Conservation (phyloP, 805 yeast species). For the Scheffersomyces ergatensis region DNA sequence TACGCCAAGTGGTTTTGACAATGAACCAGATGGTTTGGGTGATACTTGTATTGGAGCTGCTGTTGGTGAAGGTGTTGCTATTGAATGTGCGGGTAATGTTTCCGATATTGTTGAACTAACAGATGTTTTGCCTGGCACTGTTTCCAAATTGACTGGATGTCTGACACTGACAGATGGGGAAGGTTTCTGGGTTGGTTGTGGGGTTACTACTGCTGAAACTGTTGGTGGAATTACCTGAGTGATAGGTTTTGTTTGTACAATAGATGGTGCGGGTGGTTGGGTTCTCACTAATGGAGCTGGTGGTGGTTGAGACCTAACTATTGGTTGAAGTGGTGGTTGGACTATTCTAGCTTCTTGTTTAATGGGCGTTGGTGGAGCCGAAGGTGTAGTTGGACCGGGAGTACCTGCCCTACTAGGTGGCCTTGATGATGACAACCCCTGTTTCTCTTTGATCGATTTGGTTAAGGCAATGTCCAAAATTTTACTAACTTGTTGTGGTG, state of each 20-base stretch:
- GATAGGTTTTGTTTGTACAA: neutral
- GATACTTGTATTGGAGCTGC: neutral
- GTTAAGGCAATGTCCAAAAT: slow-evolving; percentile 78
- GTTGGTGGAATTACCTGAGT: neutral
- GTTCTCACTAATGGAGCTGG: slow-evolving; percentile 1
- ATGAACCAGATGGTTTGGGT: slow-evolving; percentile 14
- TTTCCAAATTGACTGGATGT: neutral
- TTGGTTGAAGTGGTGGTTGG: neutral
- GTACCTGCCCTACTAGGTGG: slow-evolving; percentile 18
- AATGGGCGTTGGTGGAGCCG: slow-evolving; percentile 1
- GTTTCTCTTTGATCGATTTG: slow-evolving; percentile 60
- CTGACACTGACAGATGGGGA: neutral
- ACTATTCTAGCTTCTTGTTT: neutral
- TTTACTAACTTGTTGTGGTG: slow-evolving; percentile 76
- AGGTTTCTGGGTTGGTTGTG: neutral
- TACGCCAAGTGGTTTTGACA: slow-evolving; percentile 13
- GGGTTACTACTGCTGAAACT: neutral
- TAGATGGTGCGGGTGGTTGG: neutral
- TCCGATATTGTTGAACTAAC: neutral
- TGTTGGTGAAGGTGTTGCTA: slow-evolving; percentile 1
- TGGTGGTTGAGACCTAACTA: neutral
- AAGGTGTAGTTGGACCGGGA: slow-evolving; percentile 12
- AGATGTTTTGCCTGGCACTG: slow-evolving; percentile 5
- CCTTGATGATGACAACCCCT: slow-evolving; percentile 21
- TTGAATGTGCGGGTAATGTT: neutral